These are phyloP conservation scores for Aspergillus steynii DNA, from an alignment of 495 filamentous ascomycete genomes.

Conservation along the genomic window DNA sequence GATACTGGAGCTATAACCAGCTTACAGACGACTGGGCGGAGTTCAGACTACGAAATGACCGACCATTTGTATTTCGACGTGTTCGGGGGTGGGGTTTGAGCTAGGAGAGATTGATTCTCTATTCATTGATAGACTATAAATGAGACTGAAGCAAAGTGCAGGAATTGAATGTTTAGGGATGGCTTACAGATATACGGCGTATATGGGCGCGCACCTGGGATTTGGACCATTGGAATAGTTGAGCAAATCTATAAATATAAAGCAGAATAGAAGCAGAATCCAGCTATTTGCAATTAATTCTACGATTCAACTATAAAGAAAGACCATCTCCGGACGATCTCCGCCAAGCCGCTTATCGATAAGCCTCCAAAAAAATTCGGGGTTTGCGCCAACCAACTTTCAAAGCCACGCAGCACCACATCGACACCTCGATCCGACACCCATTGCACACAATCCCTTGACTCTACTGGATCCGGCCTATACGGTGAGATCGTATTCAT, in stretches of 20 bases:
- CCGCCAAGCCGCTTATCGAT: constrained; percentile 28
- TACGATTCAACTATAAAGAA: no score
- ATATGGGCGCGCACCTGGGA: neutral
- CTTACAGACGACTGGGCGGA: constrained; percentile 88
- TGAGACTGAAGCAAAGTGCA: neutral
- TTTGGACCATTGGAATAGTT: no score
- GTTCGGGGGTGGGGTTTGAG: constrained; percentile 57
- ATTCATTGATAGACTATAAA: neutral
- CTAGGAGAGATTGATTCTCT: constrained; percentile 10
- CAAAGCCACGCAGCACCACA: constrained; percentile 4
- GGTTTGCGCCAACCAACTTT: constrained; percentile 8
- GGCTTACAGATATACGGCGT: neutral
- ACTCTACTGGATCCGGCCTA: no score
- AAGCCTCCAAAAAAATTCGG: constrained; percentile 34
- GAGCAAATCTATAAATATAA: no score
- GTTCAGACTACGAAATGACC: constrained; percentile 80
- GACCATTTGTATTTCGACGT: constrained; percentile 83
- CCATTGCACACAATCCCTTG: neutral
- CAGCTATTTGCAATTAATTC: neutral
- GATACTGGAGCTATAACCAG: constrained; percentile 88
- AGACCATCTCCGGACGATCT: neutral
- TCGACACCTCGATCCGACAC: neutral
- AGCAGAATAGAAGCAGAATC: neutral
- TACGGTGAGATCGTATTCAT: constrained; percentile 1
- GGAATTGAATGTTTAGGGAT: neutral